Base-by-base conservation (phyloP, 495 filamentous ascomycete species). In the Daldinia caldariorum region DNA sequence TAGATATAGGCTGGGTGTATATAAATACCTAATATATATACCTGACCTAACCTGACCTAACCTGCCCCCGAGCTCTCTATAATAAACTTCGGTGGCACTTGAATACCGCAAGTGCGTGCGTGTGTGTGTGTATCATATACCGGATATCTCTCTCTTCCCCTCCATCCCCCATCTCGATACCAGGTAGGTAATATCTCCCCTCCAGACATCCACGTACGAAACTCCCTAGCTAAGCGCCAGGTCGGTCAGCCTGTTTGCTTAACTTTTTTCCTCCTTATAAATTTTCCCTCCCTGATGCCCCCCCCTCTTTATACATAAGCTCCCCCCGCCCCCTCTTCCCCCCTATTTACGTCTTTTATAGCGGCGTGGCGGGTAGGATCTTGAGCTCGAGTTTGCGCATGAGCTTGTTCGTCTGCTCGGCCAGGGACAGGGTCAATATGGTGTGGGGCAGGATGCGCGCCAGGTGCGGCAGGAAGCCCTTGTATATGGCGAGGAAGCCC, bases 341-440 rank as follows among this genome's bases (percentile, higher is more conserved):
- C 37, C 6, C 12, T 26, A 26, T 32, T 63, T 45, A 75, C 16
- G 73, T 67, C 9, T 72, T 76, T 50, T 76, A 71, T 51, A 83
- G 58, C 55, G 68, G 55, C 12, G 77, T 58, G 22, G 50, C 66
- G 6, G 85, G 80, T 14, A 88, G 71, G 38, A 97, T 77, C 20
- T 85, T 85, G 60, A 88, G 81, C 79, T 99, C 95, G 16, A 96
- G 77, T 75, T 86, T 89, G 69, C 89, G 84, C 80, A 98, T 88
- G 22, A 94, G 75, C 82, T 97, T 98, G 79, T 94, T 98, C 0
- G 95, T 99, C 82, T 98, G 95, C 79, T 99, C 95, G 8, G 95
- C 95, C 76, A 99, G 83, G 70, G 88, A 95, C 70, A 99, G 87
- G 0, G 93, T 97, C 74, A 97, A 78, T 78, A 97, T 91, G 18